A percentile compares a stretch with the other conserved stretches of the same genome.
These are phyloP conservation scores for Fomitiporia mediterranea DNA, from an alignment of 1,284 basidiomycete genomes.

Conservation along the genomic window DNA sequence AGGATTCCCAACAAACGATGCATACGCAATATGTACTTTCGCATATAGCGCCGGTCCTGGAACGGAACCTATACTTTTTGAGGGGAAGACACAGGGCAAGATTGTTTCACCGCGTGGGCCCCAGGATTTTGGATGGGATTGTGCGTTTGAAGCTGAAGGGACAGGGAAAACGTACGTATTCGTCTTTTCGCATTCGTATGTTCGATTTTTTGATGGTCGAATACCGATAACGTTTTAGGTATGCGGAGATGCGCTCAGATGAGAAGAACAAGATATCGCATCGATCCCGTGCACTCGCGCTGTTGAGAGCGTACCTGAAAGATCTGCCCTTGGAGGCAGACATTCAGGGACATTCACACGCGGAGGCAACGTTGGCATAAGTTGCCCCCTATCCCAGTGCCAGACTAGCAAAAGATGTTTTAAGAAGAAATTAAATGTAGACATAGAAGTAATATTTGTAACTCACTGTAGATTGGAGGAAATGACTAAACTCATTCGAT, in stretches of 20 bases:
- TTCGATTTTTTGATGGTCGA: background rate
- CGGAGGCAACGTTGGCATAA: background rate
- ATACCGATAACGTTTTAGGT: conserved; percentile 43
- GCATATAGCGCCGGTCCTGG: conserved; percentile 87
- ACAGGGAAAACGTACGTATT: conserved; percentile 70
- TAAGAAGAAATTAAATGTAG: background rate
- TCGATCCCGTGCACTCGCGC: conserved; percentile 82
- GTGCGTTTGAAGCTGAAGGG: conserved; percentile 79
- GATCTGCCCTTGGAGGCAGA: background rate
- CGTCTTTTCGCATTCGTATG: background rate
- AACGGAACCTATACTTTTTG: conserved; percentile 81
- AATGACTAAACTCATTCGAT: too few species aligned
- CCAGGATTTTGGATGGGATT: conserved; percentile 84
- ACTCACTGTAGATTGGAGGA: too few species aligned
- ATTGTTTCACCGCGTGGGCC: conserved; percentile 87
- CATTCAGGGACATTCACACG: background rate
- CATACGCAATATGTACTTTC: conserved; percentile 93
- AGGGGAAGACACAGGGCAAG: conserved; percentile 82
- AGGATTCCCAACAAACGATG: conserved; percentile 79
- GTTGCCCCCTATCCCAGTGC: background rate
- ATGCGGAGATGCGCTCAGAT: conserved; percentile 88
- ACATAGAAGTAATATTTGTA: background rate
- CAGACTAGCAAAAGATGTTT: background rate
- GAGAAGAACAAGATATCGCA: conserved; percentile 91
- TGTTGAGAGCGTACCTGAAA: conserved; percentile 67